Base-by-base conservation (phyloP, 495 filamentous ascomycete species). In the Ramalina intermedia region DNA sequence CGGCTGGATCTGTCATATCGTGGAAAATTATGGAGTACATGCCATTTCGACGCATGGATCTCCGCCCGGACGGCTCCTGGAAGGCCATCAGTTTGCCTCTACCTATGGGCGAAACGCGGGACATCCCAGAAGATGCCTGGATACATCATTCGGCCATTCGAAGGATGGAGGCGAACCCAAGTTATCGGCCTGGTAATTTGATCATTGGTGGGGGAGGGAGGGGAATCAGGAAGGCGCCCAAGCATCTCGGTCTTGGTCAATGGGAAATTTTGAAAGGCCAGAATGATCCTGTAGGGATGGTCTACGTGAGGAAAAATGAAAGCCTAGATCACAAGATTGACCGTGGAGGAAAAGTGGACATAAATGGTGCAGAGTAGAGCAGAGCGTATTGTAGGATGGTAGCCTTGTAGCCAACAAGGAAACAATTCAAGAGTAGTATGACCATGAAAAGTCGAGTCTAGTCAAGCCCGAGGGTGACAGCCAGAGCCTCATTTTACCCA, bases 1-100 rank as follows among this genome's bases (percentile, higher is more conserved):
- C 71, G 1, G 50, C 59, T 18, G 37, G 63, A 1, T 78, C 79
- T 0, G 82, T 88, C 1, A 47, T 87, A 1, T 74, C 74, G 1
- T 91, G 87, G 87, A 80, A 79, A 20, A 63, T 87, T 27, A 90
- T 91, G 84, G 84, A 93, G 57, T 88, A 81, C 57, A 66, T 93
- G 13, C 86, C 87, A 0, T 90, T 91, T 66, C 76, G 84, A 1
- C 74, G 87, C 8, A 87, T 93, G 83, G 86, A 90, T 57, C 59
- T 91, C 17, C 73, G 76, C 43, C 47, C 69, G 2, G 80, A 90
- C 51, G 85, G 85, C 1, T 75, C 76, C 0, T 93, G 87, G 87
- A 81, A 82, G 55, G 79, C 82, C 0, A 90, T 93, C 50, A 65
- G 77, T 18, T 88, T 84, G 79, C 87, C 87, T 9, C 61, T 91